Percentiles rank a stretch among this genome's conserved stretches.
phyloP scores from a whole-genome alignment of 2,329 filamentous ascomycete genomes.

The Cryoendolithus antarcticus region DNA sequence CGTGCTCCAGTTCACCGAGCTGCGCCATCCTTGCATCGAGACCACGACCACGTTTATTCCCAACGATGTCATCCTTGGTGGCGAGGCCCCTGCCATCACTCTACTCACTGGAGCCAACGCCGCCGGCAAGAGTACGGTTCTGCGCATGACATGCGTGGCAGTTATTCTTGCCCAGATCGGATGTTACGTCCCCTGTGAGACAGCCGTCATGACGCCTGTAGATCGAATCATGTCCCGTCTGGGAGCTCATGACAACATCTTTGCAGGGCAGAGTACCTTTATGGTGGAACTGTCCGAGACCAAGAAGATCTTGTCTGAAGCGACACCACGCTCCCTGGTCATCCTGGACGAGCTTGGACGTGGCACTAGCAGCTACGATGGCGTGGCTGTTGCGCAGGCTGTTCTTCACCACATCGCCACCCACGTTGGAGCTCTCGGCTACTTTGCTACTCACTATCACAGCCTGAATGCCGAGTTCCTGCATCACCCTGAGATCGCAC shows the following conservation, averaged over 20 bases:
- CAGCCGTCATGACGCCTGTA: slow-evolving; percentile 73
- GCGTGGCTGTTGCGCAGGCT: slow-evolving; percentile 89
- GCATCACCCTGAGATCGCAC: slow-evolving; percentile 72
- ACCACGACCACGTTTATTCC: slow-evolving; percentile 89
- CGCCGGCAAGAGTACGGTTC: slow-evolving; percentile 89
- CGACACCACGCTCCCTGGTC: slow-evolving; percentile 83
- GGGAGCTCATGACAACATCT: slow-evolving; percentile 97
- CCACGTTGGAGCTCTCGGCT: slow-evolving; percentile 85
- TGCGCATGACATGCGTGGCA: slow-evolving; percentile 92
- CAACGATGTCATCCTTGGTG: slow-evolving; percentile 82
- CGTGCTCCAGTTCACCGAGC: slow-evolving; percentile 79
- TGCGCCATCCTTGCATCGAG: slow-evolving; percentile 90
- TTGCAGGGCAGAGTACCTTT: slow-evolving; percentile 93
- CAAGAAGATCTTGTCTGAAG: slow-evolving; percentile 93
- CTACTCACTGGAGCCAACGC: slow-evolving; percentile 92
- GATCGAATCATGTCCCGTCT: slow-evolving; percentile 98
- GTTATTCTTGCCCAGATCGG: slow-evolving; percentile 97
- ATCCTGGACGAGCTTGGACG: slow-evolving; percentile 94
- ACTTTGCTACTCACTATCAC: slow-evolving; percentile 97
- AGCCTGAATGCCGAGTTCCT: slow-evolving; percentile 85
- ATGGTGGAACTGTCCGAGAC: slow-evolving; percentile 96
- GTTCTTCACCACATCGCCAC: slow-evolving; percentile 93
- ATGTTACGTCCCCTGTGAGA: slow-evolving; percentile 75
- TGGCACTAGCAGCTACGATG: slow-evolving; percentile 90
- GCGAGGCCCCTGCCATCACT: slow-evolving; percentile 68